These are phyloP conservation scores for Pseudocercospora eumusae DNA, from an alignment of 2,329 filamentous ascomycete species.

Conservation along the genomic window DNA sequence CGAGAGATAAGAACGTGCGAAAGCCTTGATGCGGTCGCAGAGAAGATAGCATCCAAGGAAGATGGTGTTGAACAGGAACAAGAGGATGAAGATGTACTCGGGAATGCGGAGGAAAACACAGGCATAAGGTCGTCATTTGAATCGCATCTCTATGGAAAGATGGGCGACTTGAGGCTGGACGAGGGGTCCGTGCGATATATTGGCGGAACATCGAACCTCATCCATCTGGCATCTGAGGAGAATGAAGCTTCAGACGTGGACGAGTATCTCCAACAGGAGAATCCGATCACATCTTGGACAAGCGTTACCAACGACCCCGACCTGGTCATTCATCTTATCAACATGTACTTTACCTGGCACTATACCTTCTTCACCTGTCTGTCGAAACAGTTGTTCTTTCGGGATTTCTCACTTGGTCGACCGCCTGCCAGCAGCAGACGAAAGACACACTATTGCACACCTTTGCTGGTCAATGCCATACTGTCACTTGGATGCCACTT, in stretches of 20 bases:
- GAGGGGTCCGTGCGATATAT: slow-evolving; percentile 89
- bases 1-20: slow-evolving; percentile 85
- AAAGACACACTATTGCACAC: slow-evolving; percentile 77
- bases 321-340: slow-evolving; percentile 81
- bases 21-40: slow-evolving; percentile 64
- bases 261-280: slow-evolving; percentile 56
- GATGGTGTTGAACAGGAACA: slow-evolving; percentile 50
- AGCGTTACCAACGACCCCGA: slow-evolving; percentile 76
- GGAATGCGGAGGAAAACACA: slow-evolving; percentile 42
- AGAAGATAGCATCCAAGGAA: slow-evolving; percentile 58
- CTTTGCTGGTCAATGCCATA: slow-evolving; percentile 90
- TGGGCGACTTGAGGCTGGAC: slow-evolving; percentile 85
- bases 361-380: slow-evolving; percentile 94
- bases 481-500: slow-evolving; percentile 92
- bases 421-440: slow-evolving; percentile 51
- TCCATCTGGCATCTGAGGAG: slow-evolving; percentile 66
- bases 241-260: slow-evolving; percentile 42
- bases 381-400: slow-evolving; percentile 81
- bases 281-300: slow-evolving; percentile 84
- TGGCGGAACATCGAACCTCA: slow-evolving; percentile 89
- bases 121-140: slow-evolving; percentile 57
- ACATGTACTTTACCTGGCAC: slow-evolving; percentile 98
- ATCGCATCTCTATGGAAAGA: slow-evolving; percentile 82
- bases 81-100: slow-evolving; percentile 42
- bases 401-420: slow-evolving; percentile 76